Evolutionary conservation across 164 flowering plant genomes (phyloP), one percentile per base, ranked within the genome.

Genomic region (Nelumbo lutea): DNA sequence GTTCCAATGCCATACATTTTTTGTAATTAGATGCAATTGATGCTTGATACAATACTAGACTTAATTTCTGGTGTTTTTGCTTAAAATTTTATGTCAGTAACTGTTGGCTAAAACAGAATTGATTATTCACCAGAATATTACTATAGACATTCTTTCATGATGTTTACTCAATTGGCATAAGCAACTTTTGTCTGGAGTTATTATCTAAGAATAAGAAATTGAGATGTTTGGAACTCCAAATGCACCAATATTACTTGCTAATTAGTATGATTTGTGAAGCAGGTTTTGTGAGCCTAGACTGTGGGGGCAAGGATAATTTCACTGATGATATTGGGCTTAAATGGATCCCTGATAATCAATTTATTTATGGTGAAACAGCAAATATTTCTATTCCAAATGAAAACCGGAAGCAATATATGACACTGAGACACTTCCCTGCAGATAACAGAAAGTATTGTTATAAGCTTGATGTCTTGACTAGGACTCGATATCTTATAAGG

Each of bases 231-330:
- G 40, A 69, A 52, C 52, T 42, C 53, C 11, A 13, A 52, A 58
- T 42, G 44, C 5, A 39, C 40, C 2, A 3, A 3, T 50, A n/a
- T 38, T 14, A 15, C 14, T 53, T 53, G 15, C 57, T 53, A 1
- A 9, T 61, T 75, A 13, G 56, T 58, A 57, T 77, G 43, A 70
- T 70, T 47, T 78, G 53, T 77, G 63, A 73, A 75, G 51, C 88
- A 96, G 99, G 97, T 78, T 96, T 96, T 86, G 78, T 89, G 60
- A 96, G 99, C 79, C 71, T 90, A 65, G 87, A 93, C 58, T 96
- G 99, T 82, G 99, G 98, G 60, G 93, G 97, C 46, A 67, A 69
- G 56, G 86, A 73, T 44, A 82, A 75, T 73, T 92, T 82, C 69
- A 87, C 83, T 27, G 99, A 96, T 78, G 87, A 84, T 13, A 73